Base-by-base conservation (phyloP, 2,329 filamentous ascomycete species). In the Macrophomina phaseolina region DNA sequence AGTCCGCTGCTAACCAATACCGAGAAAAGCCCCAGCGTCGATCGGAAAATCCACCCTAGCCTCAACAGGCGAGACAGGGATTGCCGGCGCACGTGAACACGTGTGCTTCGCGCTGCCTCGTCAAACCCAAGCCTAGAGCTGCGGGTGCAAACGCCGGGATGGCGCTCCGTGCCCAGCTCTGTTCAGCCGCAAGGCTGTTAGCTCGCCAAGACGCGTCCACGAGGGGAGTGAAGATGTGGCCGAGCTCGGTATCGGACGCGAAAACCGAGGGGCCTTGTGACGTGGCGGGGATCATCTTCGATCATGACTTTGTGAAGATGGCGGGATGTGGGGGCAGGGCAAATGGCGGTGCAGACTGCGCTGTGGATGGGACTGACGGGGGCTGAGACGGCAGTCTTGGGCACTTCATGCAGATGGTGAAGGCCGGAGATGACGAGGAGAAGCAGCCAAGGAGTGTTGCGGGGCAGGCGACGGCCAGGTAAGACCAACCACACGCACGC, bases 351-450 rank as follows among this genome's bases (percentile, higher is more conserved):
- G 38, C 38, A 14, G 38, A 14, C 38, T 40, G 38, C 38, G 8
- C 14, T 40, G 38, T 4, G 38, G 2, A 14, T 40, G 38, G 38
- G 38, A 40, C 4, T 9, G 38, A 14, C 12, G 14, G 14, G 38
- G 8, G 14, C 45, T 8, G 23, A 11, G 48, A 23, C 3, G 42
- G 14, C 11, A 34, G 30, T 16, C 49, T 52, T 52, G 49, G 49
- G 6, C 4, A 5, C 4, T 52, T 34, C 30, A 52, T 52, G 49
- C 49, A 16, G n/a, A 30, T 52, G 49, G 49, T 34, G 49, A 14
- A 52, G 49, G 28, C 49, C 49, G 49, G 49, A 52, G 30, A 52
- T 52, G 30, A 52, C 49, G 48, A 23, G 23, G 9, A 28, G 48
- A 30, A 28, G 48, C 18, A 30, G 48, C 48, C 48, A 51, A 51